phyloP scores from a whole-genome alignment of 805 yeast genomes.

The Metschnikowia picachoensis region DNA sequence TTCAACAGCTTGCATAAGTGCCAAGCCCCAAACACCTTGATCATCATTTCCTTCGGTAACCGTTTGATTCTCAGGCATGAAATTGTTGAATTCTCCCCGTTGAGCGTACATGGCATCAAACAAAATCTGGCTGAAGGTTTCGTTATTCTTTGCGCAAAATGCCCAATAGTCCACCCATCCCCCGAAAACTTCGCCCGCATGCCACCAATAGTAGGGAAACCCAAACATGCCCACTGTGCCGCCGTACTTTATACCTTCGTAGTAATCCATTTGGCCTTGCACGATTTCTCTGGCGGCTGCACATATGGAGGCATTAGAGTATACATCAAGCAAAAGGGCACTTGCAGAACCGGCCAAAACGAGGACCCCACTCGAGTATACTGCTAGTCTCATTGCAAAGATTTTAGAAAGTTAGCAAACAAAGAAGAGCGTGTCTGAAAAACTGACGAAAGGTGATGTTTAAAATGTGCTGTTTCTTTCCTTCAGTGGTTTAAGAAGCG shows the following conservation, averaged over 20 bases:
- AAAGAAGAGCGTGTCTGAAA: too few species aligned
- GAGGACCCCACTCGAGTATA: not conserved
- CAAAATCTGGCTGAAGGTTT: conserved; percentile 26
- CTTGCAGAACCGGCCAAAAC: conserved; percentile 2
- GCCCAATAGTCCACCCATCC: conserved; percentile 40
- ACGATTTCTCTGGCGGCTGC: conserved; percentile 34
- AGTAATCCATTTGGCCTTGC: conserved; percentile 44
- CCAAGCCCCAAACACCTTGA: conserved; percentile 50
- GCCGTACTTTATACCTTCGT: conserved; percentile 38
- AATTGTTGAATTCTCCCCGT: conserved; percentile 37
- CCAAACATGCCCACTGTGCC: conserved; percentile 46
- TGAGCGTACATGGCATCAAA: conserved; percentile 41
- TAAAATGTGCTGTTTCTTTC: too few species aligned
- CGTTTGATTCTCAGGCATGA: conserved; percentile 43
- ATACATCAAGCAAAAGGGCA: conserved; percentile 30
- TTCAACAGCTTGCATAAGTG: conserved; percentile 45
- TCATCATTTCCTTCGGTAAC: conserved; percentile 49
- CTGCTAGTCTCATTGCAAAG: not conserved
- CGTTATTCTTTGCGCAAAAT: conserved; percentile 36
- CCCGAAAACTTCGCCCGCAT: conserved; percentile 51
- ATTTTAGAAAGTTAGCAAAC: too few species aligned
- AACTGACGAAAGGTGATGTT: too few species aligned
- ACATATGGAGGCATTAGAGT: conserved; percentile 37
- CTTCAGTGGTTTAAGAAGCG: too few species aligned
- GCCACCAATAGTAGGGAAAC: conserved; percentile 50